Conservation (phyloP, 2,329 filamentous ascomycete genomes). For the Cylindrodendrum hubeiense region DNA sequence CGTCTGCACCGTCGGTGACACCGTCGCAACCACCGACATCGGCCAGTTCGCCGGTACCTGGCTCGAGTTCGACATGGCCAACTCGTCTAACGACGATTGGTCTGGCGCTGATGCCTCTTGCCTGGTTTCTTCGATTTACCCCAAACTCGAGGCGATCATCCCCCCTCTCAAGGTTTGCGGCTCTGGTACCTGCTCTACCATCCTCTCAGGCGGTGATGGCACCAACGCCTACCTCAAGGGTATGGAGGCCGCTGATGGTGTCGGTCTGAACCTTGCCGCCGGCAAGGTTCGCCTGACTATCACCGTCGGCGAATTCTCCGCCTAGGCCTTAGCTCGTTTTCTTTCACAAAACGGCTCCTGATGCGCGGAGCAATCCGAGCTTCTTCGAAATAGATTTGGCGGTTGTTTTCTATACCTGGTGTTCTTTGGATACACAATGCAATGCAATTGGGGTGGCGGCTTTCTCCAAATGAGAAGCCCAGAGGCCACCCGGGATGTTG, state of each 20-base stretch:
- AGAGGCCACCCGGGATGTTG: slow-evolving; percentile 29
- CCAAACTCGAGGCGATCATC: slow-evolving; percentile 44
- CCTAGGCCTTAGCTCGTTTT: slow-evolving; percentile 19
- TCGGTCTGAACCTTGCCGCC: slow-evolving; percentile 55
- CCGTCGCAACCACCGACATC: slow-evolving; percentile 49
- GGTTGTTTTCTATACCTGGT: slow-evolving; percentile 26
- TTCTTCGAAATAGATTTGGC: slow-evolving; percentile 22
- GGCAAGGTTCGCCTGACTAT: slow-evolving; percentile 46
- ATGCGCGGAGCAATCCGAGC: slow-evolving; percentile 1
- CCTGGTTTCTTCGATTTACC: slow-evolving; percentile 60
- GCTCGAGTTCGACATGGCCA: slow-evolving; percentile 64
- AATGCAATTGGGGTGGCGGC: slow-evolving; percentile 29
- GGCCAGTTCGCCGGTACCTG: slow-evolving; percentile 61
- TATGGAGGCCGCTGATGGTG: slow-evolving; percentile 53
- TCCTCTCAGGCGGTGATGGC: slow-evolving; percentile 51
- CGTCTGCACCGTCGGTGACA: slow-evolving; percentile 52
- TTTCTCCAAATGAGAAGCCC: slow-evolving; percentile 18
- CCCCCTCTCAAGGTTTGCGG: slow-evolving; percentile 55
- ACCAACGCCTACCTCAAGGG: slow-evolving; percentile 54
- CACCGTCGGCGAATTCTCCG: slow-evolving; percentile 46
- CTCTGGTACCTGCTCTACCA: slow-evolving; percentile 56
- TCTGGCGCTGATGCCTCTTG: slow-evolving; percentile 65
- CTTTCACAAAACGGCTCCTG: background rate
- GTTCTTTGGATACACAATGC: slow-evolving; percentile 22
- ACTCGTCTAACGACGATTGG: slow-evolving; percentile 59